A percentile compares a stretch with the other conserved stretches of the same genome.
phyloP scores from a whole-genome alignment of 2,329 filamentous ascomycete species.

The Penicillium palitans region DNA sequence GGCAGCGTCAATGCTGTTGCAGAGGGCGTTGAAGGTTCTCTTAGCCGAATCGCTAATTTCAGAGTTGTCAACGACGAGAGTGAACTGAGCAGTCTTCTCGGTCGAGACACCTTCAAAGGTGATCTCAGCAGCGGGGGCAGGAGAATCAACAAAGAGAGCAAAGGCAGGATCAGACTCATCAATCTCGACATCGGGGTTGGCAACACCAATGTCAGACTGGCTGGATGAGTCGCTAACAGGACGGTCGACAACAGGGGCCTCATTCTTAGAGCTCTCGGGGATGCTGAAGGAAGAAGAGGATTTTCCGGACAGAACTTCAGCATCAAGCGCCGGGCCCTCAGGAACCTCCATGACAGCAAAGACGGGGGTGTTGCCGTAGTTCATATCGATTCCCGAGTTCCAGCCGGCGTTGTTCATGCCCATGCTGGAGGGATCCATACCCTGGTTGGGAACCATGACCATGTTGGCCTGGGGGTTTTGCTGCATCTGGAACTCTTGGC shows the following conservation, averaged over 20 bases:
- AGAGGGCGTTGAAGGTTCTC: slow-evolving; percentile 39
- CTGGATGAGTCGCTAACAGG: slow-evolving; percentile 22
- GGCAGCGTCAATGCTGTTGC: slow-evolving; percentile 44
- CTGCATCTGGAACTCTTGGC: slow-evolving; percentile 57
- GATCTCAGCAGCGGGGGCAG: slow-evolving; percentile 37
- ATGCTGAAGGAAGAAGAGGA: slow-evolving; percentile 55
- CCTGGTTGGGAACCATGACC: slow-evolving; percentile 79
- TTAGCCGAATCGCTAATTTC: slow-evolving; percentile 30
- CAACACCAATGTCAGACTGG: slow-evolving; percentile 22
- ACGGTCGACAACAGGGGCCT: slow-evolving; percentile 51
- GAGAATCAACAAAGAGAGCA: slow-evolving; percentile 53
- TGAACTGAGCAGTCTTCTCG: slow-evolving; percentile 66
- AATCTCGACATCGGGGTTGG: slow-evolving; percentile 51
- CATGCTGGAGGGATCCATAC: slow-evolving; percentile 68
- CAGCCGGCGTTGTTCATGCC: slow-evolving; percentile 53
- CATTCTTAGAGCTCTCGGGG: slow-evolving; percentile 51
- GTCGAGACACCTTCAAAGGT: slow-evolving; percentile 55
- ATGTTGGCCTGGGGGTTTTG: slow-evolving; percentile 69
- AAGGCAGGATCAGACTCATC: slow-evolving; percentile 54
- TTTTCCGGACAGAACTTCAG: slow-evolving; percentile 70
- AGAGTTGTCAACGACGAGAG: slow-evolving; percentile 58
- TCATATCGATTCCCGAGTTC: slow-evolving; percentile 50
- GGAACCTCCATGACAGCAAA: slow-evolving; percentile 73
- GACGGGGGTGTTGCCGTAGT: slow-evolving; percentile 45
- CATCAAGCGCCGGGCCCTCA: slow-evolving; percentile 62